A percentile compares a stretch with the other conserved stretches of the same genome.
These are phyloP conservation scores for Lichenothelia convexa DNA, from an alignment of 495 filamentous ascomycete genomes.

Conservation along the genomic window DNA sequence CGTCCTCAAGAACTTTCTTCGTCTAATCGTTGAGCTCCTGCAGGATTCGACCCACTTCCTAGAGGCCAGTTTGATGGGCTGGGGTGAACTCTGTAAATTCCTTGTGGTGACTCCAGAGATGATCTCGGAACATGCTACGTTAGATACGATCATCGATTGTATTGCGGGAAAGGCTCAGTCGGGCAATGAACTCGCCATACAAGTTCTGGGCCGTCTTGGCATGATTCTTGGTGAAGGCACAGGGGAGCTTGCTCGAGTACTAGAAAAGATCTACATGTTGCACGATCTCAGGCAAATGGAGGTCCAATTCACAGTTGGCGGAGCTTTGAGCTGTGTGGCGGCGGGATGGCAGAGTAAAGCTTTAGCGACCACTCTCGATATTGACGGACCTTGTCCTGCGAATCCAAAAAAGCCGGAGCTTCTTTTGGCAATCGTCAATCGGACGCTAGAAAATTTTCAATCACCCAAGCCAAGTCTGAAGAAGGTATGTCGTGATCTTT, in stretches of 20 bases:
- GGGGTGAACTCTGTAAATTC: constrained; percentile 62
- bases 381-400: constrained; percentile 27
- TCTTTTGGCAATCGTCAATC: constrained; percentile 40
- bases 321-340: constrained; percentile 59
- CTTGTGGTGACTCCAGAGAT: constrained; percentile 29
- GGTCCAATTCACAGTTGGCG: constrained; percentile 73
- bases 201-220: constrained; percentile 48
- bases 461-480: constrained; percentile 70
- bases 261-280: constrained; percentile 47
- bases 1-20: constrained; percentile 22
- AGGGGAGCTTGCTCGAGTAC: constrained; percentile 26
- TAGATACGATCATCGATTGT: constrained; percentile 34
- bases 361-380: constrained; percentile 38
- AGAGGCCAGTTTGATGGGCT: constrained; percentile 40
- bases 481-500: constrained; percentile 26
- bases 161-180: constrained; percentile 49
- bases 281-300: constrained; percentile 73
- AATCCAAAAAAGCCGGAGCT: constrained; percentile 23
- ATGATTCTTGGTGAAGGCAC: constrained; percentile 30
- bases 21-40: constrained; percentile 28
- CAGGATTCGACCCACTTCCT: constrained; percentile 33
- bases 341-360: constrained; percentile 61
- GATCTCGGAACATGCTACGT: constrained; percentile 21
- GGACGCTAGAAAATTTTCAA: constrained; percentile 52
- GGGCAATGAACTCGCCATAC: constrained; percentile 66